These are phyloP conservation scores for Tagetes patula DNA, from an alignment of 129 eudicot genomes.

Conservation along the genomic window DNA sequence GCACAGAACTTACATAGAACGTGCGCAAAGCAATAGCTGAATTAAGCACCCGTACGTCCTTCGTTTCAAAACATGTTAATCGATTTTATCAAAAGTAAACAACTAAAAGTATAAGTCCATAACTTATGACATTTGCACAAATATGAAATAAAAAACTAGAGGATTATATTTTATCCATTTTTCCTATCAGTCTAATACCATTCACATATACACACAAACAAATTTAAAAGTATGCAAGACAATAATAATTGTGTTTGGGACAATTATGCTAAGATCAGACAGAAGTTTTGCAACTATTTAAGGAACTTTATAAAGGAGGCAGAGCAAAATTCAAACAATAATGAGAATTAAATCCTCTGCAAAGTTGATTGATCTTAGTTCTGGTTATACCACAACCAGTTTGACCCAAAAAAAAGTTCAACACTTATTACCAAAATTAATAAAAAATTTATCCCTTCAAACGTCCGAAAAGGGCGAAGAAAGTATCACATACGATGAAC, in stretches of 20 bases:
- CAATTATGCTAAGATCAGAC: background rate
- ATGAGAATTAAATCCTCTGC: slow-evolving; percentile 18
- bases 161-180: background rate
- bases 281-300: slow-evolving; percentile 9
- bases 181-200: background rate
- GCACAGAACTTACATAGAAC: too few species aligned
- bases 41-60: too few species aligned
- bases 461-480: slow-evolving; percentile 5
- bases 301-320: background rate
- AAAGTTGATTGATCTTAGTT: slow-evolving; percentile 30
- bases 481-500: slow-evolving; percentile 11
- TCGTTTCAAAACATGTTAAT: too few species aligned
- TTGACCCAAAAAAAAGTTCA: slow-evolving; percentile 28
- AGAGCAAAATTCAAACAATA: slow-evolving; percentile 16
- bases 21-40: too few species aligned
- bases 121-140: background rate
- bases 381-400: slow-evolving; percentile 26
- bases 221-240: background rate
- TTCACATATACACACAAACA: background rate
- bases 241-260: background rate
- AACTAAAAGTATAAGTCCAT: background rate
- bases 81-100: background rate
- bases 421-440: slow-evolving; percentile 43
- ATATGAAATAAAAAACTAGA: background rate
- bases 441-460: slow-evolving; percentile 11